These are phyloP conservation scores for Paramecium sexaurelia DNA, from an alignment of 73 alveolate species.

Conservation along the genomic window DNA sequence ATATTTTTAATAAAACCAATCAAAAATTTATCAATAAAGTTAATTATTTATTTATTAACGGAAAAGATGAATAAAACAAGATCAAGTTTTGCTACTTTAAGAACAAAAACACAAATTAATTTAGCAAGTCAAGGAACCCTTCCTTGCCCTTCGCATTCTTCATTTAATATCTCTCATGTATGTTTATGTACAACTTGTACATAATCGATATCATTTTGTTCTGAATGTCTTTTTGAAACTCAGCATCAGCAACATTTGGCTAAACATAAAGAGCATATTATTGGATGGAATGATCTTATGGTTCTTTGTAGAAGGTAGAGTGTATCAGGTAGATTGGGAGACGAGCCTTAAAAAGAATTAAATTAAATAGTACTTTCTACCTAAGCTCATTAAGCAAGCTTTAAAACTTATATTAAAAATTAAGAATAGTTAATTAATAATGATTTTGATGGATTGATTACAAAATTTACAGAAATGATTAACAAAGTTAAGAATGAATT, in stretches of 20 bases:
- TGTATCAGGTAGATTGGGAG: constrained; percentile 46
- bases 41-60: constrained; percentile 12
- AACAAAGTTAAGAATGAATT: constrained; percentile 22
- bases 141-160: constrained; percentile 30
- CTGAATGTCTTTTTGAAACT: constrained; percentile 38
- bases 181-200: constrained; percentile 2
- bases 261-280: constrained; percentile 16
- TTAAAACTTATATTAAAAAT: constrained; percentile 1
- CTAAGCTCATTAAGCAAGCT: neutral
- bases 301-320: constrained; percentile 29
- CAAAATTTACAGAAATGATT: constrained; percentile 45
- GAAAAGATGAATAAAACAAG: constrained; percentile 31
- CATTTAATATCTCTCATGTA: constrained; percentile 30
- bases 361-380: constrained; percentile 23
- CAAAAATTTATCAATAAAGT: neutral
- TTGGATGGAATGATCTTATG: constrained; percentile 51
- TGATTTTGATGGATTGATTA: neutral
- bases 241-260: constrained; percentile 16
- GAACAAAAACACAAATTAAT: constrained; percentile 34
- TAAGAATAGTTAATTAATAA: neutral
- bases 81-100: constrained; percentile 49
- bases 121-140: constrained; percentile 8
- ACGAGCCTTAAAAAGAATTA: constrained; percentile 36
- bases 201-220: neutral
- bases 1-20: neutral